Evolutionary conservation across 129 eudicot species (phyloP).

Genomic region (carrot (Daucus carota)): DNA sequence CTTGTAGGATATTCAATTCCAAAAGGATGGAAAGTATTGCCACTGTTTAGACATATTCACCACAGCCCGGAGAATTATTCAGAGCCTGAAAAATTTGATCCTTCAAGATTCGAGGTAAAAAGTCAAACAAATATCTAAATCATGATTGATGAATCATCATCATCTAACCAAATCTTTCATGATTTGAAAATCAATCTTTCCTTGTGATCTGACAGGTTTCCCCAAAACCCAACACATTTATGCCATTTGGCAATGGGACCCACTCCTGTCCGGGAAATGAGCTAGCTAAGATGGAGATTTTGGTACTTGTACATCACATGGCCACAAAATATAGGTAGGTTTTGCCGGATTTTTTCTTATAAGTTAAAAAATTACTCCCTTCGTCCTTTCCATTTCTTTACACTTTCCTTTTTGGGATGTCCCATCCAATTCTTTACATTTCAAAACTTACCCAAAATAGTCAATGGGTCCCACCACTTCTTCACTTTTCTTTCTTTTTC

Average conservation of each 20-base stretch:
- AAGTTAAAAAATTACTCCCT: too few species aligned
- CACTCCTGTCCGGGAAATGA: constrained; percentile 97
- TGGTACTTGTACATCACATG: constrained; percentile 74
- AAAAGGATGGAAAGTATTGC: constrained; percentile 97
- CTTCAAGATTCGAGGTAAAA: constrained; percentile 96
- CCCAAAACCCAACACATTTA: constrained; percentile 80
- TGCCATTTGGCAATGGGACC: constrained; percentile 98
- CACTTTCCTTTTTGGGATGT: too few species aligned
- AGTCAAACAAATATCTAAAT: not conserved
- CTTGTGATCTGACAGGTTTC: constrained; percentile 58
- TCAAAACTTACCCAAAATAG: too few species aligned
- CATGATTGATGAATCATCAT: not conserved
- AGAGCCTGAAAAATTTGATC: constrained; percentile 92
- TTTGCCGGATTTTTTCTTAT: not conserved
- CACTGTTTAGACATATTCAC: constrained; percentile 91
- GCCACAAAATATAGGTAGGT: constrained; percentile 88
- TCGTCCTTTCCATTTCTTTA: too few species aligned
- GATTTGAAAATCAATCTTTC: constrained; percentile 14
- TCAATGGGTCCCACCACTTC: too few species aligned
- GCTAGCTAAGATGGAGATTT: constrained; percentile 82
- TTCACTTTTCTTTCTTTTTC: too few species aligned
- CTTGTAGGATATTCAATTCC: constrained; percentile 85
- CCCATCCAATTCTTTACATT: too few species aligned
- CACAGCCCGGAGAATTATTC: constrained; percentile 75
- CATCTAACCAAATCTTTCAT: not conserved